These are phyloP conservation scores for Clavispora carvajalis DNA, from an alignment of 805 yeast genomes.

Conservation along the genomic window DNA sequence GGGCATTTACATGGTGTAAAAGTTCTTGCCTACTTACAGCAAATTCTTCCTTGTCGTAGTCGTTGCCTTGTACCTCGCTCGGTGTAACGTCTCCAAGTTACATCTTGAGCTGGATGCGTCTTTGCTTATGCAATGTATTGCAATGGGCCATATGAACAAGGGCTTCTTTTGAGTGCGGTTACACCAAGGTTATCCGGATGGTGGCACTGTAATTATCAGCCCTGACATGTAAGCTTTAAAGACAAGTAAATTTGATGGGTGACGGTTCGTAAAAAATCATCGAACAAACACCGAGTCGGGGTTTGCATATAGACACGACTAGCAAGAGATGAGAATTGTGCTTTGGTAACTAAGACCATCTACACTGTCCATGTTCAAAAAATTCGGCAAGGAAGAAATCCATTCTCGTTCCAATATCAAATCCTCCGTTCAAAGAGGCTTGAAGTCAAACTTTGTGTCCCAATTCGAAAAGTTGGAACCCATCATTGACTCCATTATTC, in stretches of 20 bases:
- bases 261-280: not conserved
- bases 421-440: constrained; percentile 89
- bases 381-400: constrained; percentile 78
- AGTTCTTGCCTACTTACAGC: not conserved
- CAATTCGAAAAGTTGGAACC: constrained; percentile 75
- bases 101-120: constrained; percentile 44
- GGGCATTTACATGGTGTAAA: constrained; percentile 19
- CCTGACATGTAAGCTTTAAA: constrained; percentile 24
- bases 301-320: not conserved
- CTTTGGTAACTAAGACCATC: not conserved
- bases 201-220: constrained; percentile 44
- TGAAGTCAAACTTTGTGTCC: constrained; percentile 65
- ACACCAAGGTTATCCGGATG: constrained; percentile 36
- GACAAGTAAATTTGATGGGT: not conserved
- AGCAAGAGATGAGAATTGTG: not conserved
- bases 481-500: constrained; percentile 74
- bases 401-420: constrained; percentile 89
- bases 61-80: constrained; percentile 47
- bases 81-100: constrained; percentile 23
- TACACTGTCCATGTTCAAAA: constrained; percentile 40
- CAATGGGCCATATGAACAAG: constrained; percentile 37
- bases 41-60: not conserved
- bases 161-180: constrained; percentile 45
- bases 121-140: constrained; percentile 9
- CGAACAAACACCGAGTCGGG: not conserved